Percentiles rank a stretch among this genome's conserved stretches.
Evolutionary conservation across 2,329 filamentous ascomycete genomes (phyloP).

Genomic region (Aspergillus sp.): DNA sequence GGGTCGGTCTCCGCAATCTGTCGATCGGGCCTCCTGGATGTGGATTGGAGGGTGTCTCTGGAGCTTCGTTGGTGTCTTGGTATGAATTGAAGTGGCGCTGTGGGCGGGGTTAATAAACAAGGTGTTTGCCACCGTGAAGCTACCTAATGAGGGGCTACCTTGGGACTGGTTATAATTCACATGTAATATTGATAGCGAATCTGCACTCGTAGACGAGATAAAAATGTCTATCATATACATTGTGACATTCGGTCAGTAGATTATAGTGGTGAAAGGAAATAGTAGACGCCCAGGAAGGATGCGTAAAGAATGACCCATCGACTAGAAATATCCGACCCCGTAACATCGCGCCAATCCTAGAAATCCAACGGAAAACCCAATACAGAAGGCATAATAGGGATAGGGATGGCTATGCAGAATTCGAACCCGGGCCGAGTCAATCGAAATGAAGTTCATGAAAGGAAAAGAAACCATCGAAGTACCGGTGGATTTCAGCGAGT

Average conservation of each 20-base stretch:
- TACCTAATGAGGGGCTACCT: background rate
- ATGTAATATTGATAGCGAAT: background rate
- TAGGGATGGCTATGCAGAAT: slow-evolving; percentile 3
- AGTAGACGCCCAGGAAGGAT: background rate
- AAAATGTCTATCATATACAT: background rate
- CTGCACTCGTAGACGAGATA: background rate
- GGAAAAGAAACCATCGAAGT: background rate
- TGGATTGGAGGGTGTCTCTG: background rate
- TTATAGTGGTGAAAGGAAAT: background rate
- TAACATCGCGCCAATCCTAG: background rate
- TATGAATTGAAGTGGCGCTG: background rate
- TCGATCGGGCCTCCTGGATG: background rate
- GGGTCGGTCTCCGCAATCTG: background rate
- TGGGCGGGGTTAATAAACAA: background rate
- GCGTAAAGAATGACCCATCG: background rate
- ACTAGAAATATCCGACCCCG: background rate
- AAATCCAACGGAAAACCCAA: background rate
- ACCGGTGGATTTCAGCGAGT: background rate
- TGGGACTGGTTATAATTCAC: background rate
- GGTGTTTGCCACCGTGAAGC: background rate
- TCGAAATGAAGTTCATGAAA: background rate
- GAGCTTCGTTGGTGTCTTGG: background rate
- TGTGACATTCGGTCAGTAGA: background rate
- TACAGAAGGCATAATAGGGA: background rate
- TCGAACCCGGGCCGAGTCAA: background rate